Evolutionary conservation across 345 rosid genomes (phyloP).

Genomic region (Sisymbrium irio): DNA sequence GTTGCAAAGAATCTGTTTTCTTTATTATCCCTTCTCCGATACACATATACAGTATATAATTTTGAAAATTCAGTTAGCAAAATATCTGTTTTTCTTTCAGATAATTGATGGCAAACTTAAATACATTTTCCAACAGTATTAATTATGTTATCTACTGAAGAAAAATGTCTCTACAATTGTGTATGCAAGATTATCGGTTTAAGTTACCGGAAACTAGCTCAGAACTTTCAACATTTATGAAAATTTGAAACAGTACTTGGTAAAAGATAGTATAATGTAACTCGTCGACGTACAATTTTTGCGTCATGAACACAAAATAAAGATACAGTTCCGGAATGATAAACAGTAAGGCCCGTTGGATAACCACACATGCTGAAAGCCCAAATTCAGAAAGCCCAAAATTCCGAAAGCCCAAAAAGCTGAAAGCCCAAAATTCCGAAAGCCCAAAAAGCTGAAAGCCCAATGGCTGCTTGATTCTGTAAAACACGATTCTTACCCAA

Average conservation of each 20-base stretch:
- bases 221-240: neutral
- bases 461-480: neutral
- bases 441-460: neutral
- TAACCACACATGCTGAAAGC: neutral
- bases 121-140: neutral
- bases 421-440: neutral
- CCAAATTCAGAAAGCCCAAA: neutral
- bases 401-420: constrained; percentile 7
- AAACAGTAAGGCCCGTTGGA: neutral
- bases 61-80: neutral
- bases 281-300: too few relatives aligned
- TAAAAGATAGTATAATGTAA: too few relatives aligned
- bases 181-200: neutral
- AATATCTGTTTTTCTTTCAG: neutral
- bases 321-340: neutral
- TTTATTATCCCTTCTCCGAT: neutral
- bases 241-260: neutral
- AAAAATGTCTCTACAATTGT: neutral
- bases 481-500: neutral
- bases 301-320: too few relatives aligned
- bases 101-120: neutral
- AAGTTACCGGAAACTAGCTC: neutral
- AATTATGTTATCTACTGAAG: neutral
- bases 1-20: constrained; percentile 22
- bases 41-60: neutral